These are phyloP conservation scores for Mrakia blollopis DNA, from an alignment of 768 basidiomycete species.

Conservation along the genomic window DNA sequence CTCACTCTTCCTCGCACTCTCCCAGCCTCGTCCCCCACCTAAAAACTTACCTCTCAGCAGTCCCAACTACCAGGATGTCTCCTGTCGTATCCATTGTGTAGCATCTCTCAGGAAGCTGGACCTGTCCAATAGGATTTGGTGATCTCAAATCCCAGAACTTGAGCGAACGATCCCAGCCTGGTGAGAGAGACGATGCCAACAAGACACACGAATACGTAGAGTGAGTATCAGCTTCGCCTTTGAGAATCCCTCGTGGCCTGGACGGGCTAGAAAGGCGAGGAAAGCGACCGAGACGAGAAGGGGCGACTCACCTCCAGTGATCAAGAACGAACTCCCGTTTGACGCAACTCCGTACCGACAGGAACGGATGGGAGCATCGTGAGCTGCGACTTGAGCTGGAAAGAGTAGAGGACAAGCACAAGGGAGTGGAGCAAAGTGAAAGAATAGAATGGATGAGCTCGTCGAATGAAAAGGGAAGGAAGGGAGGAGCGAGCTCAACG, in stretches of 20 bases:
- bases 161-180: conserved; percentile 95
- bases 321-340: conserved; percentile 58
- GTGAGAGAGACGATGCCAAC: no score
- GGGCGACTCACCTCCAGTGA: conserved; percentile 56
- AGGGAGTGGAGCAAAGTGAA: no score
- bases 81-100: conserved; percentile 79
- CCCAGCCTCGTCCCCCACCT: no score
- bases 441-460: background rate
- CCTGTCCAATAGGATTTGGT: conserved; percentile 36
- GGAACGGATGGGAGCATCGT: conserved; percentile 80
- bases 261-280: background rate
- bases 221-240: no score
- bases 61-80: conserved; percentile 31
- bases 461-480: background rate
- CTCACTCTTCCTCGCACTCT: no score
- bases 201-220: background rate
- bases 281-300: background rate
- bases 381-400: conserved; percentile 70
- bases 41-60: conserved; percentile 25
- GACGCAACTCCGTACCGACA: conserved; percentile 57
- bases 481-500: background rate
- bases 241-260: background rate
- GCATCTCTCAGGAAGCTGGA: conserved; percentile 82
- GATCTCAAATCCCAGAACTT: conserved; percentile 55
- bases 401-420: no score